These are phyloP conservation scores for Jacaranda copaia DNA, from an alignment of 257 asterid genomes.

Conservation along the genomic window DNA sequence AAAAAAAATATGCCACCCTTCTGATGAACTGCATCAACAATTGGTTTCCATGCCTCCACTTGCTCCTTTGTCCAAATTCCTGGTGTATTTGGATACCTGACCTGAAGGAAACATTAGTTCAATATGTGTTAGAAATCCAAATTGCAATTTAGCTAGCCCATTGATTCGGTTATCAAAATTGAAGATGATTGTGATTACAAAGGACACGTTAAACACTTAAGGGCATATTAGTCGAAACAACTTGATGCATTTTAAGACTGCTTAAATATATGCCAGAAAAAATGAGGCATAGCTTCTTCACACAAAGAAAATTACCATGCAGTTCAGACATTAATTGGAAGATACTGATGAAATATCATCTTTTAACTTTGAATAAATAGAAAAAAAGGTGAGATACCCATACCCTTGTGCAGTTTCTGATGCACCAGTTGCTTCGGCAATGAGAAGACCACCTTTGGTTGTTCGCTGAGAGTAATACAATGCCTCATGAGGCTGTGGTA, in stretches of 20 bases:
- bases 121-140: neutral
- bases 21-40: constrained; percentile 47
- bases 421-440: constrained; percentile 32
- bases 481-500: constrained; percentile 39
- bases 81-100: constrained; percentile 45
- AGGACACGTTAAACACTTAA: neutral
- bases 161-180: too few relatives aligned
- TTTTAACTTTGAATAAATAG: too few relatives aligned
- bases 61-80: constrained; percentile 62
- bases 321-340: too few relatives aligned
- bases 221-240: neutral
- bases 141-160: too few relatives aligned
- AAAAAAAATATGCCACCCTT: constrained; percentile 40
- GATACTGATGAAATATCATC: too few relatives aligned
- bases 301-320: too few relatives aligned
- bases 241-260: neutral
- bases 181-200: neutral
- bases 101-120: neutral
- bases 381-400: neutral
- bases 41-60: constrained; percentile 61
- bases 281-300: too few relatives aligned
- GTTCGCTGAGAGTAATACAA: constrained; percentile 41
- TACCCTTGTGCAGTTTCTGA: constrained; percentile 41
- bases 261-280: too few relatives aligned
- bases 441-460: constrained; percentile 41